Evolutionary conservation across 2,329 filamentous ascomycete species (phyloP), one percentile per base, ranked within the genome.

Genomic region (Trichophyton benhamiae): DNA sequence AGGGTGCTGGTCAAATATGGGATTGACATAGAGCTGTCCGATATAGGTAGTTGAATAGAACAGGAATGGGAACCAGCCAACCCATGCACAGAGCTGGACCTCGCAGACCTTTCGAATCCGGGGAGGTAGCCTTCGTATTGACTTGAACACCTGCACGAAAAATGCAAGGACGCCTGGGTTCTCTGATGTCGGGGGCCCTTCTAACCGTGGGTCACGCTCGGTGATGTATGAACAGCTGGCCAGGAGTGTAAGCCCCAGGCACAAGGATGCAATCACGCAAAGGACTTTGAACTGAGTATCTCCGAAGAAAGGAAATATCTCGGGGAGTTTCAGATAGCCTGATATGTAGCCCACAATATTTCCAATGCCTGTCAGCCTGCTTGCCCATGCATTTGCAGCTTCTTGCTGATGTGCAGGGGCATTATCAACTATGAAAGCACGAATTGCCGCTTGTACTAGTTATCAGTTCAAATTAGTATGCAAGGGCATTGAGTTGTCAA

Each of bases 11-110:
- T 85, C 80, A 59, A 96, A 85, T 67, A 82, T 88, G 0, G 90
- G 90, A 70, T 96, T 87, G 17, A 90, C 88, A 68, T 96, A 96
- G 61, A 97, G 88, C 71, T 96, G 90, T 64, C 89, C 91, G 67
- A 96, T 87, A 72, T 94, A 97, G 17, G 90, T 95, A 0, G 91
- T 95, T 3, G 90, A 90, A 77, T 97, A 97, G 76, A 95, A 96
- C 2, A 97, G 80, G 72, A 96, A 91, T 0, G 91, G 91, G 69
- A 96, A 97, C 84, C 92, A 96, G 59, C 90, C 92, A 61, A 96
- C 86, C 91, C 91, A 97, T 3, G 90, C 89, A 63, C 86, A 91
- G 67, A 92, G 84, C 71, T 94, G 88, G 0, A 91, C 87, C 65
- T 85, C 77, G 70, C 91, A 96, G 42, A 96, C 89, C 65, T 84